These are phyloP conservation scores for Guyanaporus albipodus DNA, from an alignment of 768 basidiomycete species.

Conservation along the genomic window DNA sequence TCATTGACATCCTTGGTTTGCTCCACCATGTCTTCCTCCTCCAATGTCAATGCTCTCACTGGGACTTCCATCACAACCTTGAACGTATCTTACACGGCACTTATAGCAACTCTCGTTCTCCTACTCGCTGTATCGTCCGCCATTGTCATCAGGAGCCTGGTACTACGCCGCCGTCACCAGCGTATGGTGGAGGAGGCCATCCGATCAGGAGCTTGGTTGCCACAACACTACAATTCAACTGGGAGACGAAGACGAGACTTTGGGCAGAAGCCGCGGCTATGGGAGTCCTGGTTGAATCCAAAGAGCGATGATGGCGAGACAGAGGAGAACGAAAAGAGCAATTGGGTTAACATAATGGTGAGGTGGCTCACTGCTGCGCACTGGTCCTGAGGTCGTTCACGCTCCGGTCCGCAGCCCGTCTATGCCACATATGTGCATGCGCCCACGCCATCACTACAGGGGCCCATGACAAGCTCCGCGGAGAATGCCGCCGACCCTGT, in stretches of 20 bases:
- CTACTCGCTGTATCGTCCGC: conserved; percentile 64
- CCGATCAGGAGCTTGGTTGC: conserved; percentile 57
- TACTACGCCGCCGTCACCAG: conserved; percentile 60
- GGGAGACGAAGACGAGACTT: conserved; percentile 25
- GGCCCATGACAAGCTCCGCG: neutral
- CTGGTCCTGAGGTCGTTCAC: neutral
- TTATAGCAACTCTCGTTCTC: conserved; percentile 61
- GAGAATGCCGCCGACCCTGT: conserved; percentile 1
- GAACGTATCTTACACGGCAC: conserved; percentile 38
- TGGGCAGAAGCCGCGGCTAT: conserved; percentile 30
- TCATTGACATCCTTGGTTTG: neutral
- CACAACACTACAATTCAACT: conserved; percentile 20
- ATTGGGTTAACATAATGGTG: conserved; percentile 31
- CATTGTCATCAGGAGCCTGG: conserved; percentile 60
- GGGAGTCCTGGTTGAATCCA: conserved; percentile 25
- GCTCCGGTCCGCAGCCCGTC: conserved; percentile 18
- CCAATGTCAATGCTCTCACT: neutral
- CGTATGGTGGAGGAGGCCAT: conserved; percentile 61
- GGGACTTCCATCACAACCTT: conserved; percentile 1
- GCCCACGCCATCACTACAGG: conserved; percentile 9
- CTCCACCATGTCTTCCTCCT: conserved; percentile 17
- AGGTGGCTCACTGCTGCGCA: neutral
- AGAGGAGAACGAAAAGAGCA: conserved; percentile 17
- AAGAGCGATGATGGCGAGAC: conserved; percentile 7
- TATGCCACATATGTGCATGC: conserved; percentile 18